Evolutionary conservation across 495 filamentous ascomycete genomes (phyloP), one percentile per base, ranked within the genome.

Genomic region (Geopyxis carbonaria): DNA sequence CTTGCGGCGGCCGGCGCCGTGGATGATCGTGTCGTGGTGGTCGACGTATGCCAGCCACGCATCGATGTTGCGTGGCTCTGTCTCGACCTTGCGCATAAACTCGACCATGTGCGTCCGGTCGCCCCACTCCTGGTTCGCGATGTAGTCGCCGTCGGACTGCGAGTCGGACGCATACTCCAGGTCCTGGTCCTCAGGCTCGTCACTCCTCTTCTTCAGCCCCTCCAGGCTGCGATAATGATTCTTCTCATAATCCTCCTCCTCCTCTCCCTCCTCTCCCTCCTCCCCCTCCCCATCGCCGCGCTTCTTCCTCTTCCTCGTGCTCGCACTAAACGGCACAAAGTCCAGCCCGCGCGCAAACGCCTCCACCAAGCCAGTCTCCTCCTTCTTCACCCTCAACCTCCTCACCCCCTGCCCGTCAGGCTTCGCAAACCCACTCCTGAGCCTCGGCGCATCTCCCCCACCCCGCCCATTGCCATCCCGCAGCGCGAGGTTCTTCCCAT

Each of bases 21-120:
- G 48, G 10, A 87, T 59, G 30, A 86, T 59, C 18, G 39, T 44
- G 46, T 80, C 72, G 59, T 94, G 89, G 34, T 85, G 70, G 10
- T 75, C 56, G 34, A 92, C 75, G 4, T 93, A 66, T 25, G 66
- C 61, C 0, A 92, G 58, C 87, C 89, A 95, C 22, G 71, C 64
- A 21, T 66, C 59, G 22, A 79, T 60, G 49, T 89, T 71, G n/a
- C 56, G 42, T 2, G 83, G 84, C 30, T 70, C 50, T 14, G 70
- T 53, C 29, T 77, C 70, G 15, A 82, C 67, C 14, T 53, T 64
- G 14, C 64, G 65, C 3, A 62, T 64, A 25, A 93, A 57, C 34
- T 74, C 63, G 2, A 72, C 60, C 38, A 74, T 73, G 27, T 52
- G 64, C 34, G 63, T 50, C 36, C 60, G 67, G 20, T 58, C 51